phyloP scores from a whole-genome alignment of 1,284 basidiomycete species.

The Irpex rosettiformis region DNA sequence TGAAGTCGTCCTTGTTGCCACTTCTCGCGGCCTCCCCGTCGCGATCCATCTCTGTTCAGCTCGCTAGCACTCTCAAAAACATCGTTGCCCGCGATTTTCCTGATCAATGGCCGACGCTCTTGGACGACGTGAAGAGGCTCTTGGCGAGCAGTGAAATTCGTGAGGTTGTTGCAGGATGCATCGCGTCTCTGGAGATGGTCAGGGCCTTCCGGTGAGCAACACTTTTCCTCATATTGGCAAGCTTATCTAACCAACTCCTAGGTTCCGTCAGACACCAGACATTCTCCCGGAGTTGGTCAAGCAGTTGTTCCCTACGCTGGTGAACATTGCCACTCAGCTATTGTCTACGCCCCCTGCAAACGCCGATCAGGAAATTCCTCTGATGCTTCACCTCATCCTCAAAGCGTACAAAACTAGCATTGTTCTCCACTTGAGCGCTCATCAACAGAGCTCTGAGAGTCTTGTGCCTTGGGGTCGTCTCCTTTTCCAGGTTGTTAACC shows the following conservation, averaged over 20 bases:
- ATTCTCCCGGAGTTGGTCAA: conserved; percentile 56
- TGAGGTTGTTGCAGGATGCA: conserved; percentile 76
- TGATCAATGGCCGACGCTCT: conserved; percentile 63
- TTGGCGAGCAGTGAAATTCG: conserved; percentile 60
- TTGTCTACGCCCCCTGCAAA: conserved; percentile 54
- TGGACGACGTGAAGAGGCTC: conserved; percentile 60
- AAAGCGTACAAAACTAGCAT: conserved; percentile 83
- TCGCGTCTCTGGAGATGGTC: conserved; percentile 71
- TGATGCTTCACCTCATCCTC: conserved; percentile 77
- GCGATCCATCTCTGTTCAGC: conserved; percentile 69
- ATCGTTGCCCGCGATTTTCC: conserved; percentile 75
- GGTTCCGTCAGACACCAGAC: conserved; percentile 64
- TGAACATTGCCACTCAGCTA: conserved; percentile 63
- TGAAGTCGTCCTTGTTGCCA: conserved; percentile 63
- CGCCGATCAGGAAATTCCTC: conserved; percentile 64
- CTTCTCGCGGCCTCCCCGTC: conserved; percentile 66
- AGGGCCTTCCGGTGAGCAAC: conserved; percentile 59
- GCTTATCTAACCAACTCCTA: conserved; percentile 23
- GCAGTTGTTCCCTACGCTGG: conserved; percentile 70
- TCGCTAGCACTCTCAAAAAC: conserved; percentile 67
- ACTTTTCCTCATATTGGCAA: not conserved
- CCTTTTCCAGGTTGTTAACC: conserved; percentile 73
- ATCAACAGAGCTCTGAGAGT: conserved; percentile 72
- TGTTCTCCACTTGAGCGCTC: conserved; percentile 62
- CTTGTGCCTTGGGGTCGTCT: conserved; percentile 83